Conservation (phyloP, 2,329 filamentous ascomycete species). For the Ophiostoma ulmi region DNA sequence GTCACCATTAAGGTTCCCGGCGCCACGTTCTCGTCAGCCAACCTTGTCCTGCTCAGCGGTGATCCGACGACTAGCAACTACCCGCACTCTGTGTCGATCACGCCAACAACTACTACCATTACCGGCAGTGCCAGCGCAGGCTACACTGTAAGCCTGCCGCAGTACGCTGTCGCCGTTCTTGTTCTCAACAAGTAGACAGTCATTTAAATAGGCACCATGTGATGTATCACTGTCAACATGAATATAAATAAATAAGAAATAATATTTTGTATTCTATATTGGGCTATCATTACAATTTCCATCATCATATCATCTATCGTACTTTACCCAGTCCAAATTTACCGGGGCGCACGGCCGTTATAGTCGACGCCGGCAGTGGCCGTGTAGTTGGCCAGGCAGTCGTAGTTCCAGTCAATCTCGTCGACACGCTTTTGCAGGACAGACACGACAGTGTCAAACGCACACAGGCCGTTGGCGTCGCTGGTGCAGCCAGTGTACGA, state of each 20-base stretch:
- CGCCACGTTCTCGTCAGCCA: background rate
- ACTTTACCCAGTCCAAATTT: background rate
- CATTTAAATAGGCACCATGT: background rate
- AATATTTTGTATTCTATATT: background rate
- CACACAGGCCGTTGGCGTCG: background rate
- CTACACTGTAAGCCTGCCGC: background rate
- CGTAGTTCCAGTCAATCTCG: constrained; percentile 10
- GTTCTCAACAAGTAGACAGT: background rate
- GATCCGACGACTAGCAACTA: background rate
- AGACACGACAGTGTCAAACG: constrained; percentile 5
- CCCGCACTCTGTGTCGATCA: constrained; percentile 6
- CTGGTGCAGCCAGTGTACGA: background rate
- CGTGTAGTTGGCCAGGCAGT: constrained; percentile 9
- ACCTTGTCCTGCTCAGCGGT: background rate
- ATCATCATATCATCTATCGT: background rate
- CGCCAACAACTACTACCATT: background rate
- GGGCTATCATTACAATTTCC: background rate
- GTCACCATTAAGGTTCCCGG: constrained; percentile 5
- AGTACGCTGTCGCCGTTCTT: constrained; percentile 3
- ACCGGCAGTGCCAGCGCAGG: constrained; percentile 8
- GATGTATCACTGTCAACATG: background rate
- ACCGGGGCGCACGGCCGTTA: constrained; percentile 1
- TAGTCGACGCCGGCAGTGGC: constrained; percentile 1
- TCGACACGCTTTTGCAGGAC: background rate
- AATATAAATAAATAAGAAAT: background rate